Base-by-base conservation (phyloP, 139 green algal genomes). In the Volvox reticuliferus region DNA sequence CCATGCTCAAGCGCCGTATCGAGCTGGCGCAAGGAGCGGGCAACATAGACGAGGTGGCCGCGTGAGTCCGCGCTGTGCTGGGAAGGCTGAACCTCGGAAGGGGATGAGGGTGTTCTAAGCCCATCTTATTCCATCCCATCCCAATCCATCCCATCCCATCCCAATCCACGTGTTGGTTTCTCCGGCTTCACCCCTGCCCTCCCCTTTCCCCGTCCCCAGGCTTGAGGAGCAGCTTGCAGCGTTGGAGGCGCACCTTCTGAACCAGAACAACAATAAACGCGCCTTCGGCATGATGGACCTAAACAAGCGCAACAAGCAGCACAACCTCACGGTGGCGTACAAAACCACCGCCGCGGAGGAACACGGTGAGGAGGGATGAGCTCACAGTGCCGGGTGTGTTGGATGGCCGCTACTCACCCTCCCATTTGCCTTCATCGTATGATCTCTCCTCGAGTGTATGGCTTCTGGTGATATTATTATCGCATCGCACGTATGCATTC, bases 1-100 rank as follows among this genome's bases (percentile, higher is more conserved):
- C 84, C 68, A 88, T 92, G 88, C 93, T 97, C 24, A 96, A 96
- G 83, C 91, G 83, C 50, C 92, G 91, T 3, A 86, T 97, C 44
- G 89, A 91, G 24, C 63, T 83, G 37, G 35, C 93, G 55, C 0
- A 36, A 19, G 91, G 24, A n/a, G 78, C 78, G 44, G 67, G 80
- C 28, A 90, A 88, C n/a, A 28, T 44, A 0, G 84, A 89, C 30
- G 86, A 93, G 86, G 86, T 84, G 50, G 78, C 79, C 0, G 35
- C n/a, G 91, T 93, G 78, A 91, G 90, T 93, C 44, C 44, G 44
- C 9, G 44, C 44, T 55, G 44, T 9, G 33, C 30, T 24, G n/a
- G 55, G 24, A 37, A 32, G 20, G 26, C 32, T 13, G 50, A 12
- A 44, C 28, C 28, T 35, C 44, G 44, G 9, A 55, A 55, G 44